A percentile compares a stretch with the other conserved stretches of the same genome.
These are phyloP conservation scores for Zarea fungicola DNA, from an alignment of 2,329 filamentous ascomycete genomes.

Conservation along the genomic window DNA sequence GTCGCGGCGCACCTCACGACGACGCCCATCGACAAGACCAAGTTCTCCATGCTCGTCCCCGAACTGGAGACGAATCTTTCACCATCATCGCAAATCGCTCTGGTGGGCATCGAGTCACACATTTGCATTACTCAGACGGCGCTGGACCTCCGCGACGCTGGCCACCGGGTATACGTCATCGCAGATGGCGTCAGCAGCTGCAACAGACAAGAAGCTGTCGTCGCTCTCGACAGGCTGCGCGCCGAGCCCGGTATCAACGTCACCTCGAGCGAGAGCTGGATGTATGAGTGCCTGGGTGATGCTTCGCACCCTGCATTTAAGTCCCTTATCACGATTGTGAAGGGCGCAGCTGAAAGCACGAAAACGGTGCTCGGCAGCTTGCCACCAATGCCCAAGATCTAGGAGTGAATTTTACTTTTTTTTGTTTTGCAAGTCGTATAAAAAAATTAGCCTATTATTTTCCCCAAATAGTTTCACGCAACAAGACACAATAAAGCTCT, in stretches of 20 bases:
- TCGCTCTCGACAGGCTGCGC: conserved; percentile 73
- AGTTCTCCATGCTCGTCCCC: conserved; percentile 82
- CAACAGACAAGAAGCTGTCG: conserved; percentile 71
- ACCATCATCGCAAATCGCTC: conserved; percentile 54
- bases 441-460: no score
- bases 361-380: conserved; percentile 62
- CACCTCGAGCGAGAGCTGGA: conserved; percentile 81
- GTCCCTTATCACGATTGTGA: conserved; percentile 68
- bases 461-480: no score
- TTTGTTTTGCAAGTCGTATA: background rate
- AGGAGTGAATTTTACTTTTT: conserved; percentile 5
- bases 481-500: background rate
- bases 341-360: conserved; percentile 67
- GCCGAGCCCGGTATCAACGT: conserved; percentile 66
- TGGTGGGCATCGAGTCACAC: conserved; percentile 89
- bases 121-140: conserved; percentile 94
- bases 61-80: conserved; percentile 44
- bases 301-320: conserved; percentile 69
- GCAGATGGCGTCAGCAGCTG: conserved; percentile 87
- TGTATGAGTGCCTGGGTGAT: conserved; percentile 88
- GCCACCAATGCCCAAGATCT: conserved; percentile 53
- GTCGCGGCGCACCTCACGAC: conserved; percentile 54
- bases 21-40: conserved; percentile 71
- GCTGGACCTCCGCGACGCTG: conserved; percentile 68
- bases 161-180: conserved; percentile 79